These are phyloP conservation scores for Debaryomyces castellii DNA, from an alignment of 805 yeast species.

Conservation along the genomic window DNA sequence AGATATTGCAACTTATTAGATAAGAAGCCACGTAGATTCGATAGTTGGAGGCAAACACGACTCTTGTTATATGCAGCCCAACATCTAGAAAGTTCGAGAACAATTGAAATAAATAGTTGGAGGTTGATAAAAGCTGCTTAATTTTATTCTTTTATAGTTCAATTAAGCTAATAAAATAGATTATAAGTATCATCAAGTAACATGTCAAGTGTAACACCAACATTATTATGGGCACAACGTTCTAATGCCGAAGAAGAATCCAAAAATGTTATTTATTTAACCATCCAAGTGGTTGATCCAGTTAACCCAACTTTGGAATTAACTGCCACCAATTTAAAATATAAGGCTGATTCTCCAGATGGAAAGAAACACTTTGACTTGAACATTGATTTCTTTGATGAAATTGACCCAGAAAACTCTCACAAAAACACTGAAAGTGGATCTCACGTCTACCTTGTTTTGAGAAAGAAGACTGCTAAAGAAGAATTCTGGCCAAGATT, in stretches of 20 bases:
- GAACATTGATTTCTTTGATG: slow-evolving; percentile 72
- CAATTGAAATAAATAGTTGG: background rate
- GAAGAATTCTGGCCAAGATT: slow-evolving; percentile 95
- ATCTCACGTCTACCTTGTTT: slow-evolving; percentile 59
- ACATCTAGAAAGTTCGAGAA: slow-evolving; percentile 1
- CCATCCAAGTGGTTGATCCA: slow-evolving; percentile 73
- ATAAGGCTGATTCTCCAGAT: slow-evolving; percentile 46
- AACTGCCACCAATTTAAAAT: slow-evolving; percentile 52
- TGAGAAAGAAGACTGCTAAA: slow-evolving; percentile 66
- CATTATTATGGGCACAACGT: slow-evolving; percentile 95
- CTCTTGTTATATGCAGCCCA: background rate
- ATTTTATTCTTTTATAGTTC: background rate
- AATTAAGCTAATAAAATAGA: background rate
- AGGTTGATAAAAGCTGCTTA: background rate
- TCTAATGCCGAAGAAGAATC: slow-evolving; percentile 69
- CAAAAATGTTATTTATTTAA: slow-evolving; percentile 74
- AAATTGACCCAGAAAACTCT: slow-evolving; percentile 67
- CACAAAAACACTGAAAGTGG: slow-evolving; percentile 54
- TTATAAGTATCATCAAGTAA: background rate
- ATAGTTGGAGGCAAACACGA: background rate
- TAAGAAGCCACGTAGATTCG: background rate
- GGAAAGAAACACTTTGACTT: slow-evolving; percentile 58
- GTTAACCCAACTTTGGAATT: slow-evolving; percentile 60
- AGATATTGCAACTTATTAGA: too few relatives aligned
- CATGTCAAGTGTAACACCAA: slow-evolving; percentile 35